Conservation (phyloP, 108 stramenopile species). For the Skeletonema grethae region DNA sequence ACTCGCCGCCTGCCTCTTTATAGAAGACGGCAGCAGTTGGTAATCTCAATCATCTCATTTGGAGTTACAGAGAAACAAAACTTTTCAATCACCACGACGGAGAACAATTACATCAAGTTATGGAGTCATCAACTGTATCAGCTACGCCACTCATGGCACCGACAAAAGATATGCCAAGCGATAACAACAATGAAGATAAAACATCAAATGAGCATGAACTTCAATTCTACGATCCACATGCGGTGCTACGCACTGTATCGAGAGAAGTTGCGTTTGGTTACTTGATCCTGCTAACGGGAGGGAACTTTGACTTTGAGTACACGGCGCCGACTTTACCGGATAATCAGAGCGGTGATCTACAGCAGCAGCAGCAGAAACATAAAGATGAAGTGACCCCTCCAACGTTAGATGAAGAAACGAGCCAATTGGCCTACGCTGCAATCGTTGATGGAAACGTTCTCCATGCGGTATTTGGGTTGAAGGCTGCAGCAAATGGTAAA, state of each 20-base stretch:
- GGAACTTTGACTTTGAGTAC: constrained; percentile 23
- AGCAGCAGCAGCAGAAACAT: not conserved
- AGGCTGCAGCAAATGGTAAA: constrained; percentile 21
- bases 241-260: constrained; percentile 12
- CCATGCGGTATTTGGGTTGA: constrained; percentile 44
- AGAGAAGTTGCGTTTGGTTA: constrained; percentile 46
- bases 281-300: constrained; percentile 43
- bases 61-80: not conserved
- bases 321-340: not conserved
- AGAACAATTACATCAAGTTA: not conserved
- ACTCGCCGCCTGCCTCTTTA: too few relatives aligned
- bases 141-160: not conserved
- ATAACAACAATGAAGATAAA: not conserved
- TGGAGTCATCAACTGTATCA: not conserved
- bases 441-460: constrained; percentile 48
- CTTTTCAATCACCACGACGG: not conserved
- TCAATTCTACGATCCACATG: constrained; percentile 34
- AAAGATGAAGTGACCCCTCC: constrained; percentile 6
- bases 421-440: constrained; percentile 33
- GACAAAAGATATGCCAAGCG: not conserved
- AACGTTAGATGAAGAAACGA: constrained; percentile 9
- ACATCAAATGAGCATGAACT: constrained; percentile 10
- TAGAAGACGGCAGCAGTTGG: too few relatives aligned
- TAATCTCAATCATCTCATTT: not conserved
- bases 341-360: not conserved